phyloP scores from a whole-genome alignment of 176 grass and related monocot species.

The Elymus sibiricus region DNA sequence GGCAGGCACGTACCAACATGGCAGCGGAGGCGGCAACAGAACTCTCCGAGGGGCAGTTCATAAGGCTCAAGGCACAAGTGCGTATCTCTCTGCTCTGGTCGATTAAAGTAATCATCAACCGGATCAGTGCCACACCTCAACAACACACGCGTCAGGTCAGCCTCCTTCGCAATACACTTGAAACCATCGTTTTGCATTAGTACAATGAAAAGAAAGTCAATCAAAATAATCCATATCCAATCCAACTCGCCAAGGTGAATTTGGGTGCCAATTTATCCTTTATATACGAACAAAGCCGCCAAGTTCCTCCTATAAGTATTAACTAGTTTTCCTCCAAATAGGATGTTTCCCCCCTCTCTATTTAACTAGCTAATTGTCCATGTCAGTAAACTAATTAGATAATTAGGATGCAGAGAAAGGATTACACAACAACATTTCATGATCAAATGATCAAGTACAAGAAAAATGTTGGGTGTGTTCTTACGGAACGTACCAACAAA shows the following conservation, averaged over 20 bases:
- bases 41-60: not conserved
- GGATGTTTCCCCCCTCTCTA: not conserved
- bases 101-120: not conserved
- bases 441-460: not conserved
- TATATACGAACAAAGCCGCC: not conserved
- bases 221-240: too few species aligned
- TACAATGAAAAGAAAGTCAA: not conserved
- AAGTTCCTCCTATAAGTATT: not conserved
- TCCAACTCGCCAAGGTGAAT: too few species aligned
- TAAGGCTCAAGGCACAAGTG: constrained; percentile 1
- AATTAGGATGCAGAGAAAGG: too few species aligned
- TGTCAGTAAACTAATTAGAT: not conserved
- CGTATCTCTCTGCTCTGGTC: not conserved
- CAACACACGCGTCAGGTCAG: too few species aligned
- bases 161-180: constrained; percentile 4
- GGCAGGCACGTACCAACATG: not conserved
- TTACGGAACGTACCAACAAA: not conserved
- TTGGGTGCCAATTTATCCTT: not conserved
- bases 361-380: not conserved
- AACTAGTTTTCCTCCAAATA: not conserved
- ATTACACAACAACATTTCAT: too few species aligned
- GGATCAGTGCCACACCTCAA: not conserved
- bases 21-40: not conserved
- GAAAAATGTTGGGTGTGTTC: not conserved
- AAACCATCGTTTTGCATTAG: not conserved